A percentile compares a stretch with the other conserved stretches of the same genome.
Evolutionary conservation across 257 asterid genomes (phyloP).

Genomic region (Scutellaria minor): DNA sequence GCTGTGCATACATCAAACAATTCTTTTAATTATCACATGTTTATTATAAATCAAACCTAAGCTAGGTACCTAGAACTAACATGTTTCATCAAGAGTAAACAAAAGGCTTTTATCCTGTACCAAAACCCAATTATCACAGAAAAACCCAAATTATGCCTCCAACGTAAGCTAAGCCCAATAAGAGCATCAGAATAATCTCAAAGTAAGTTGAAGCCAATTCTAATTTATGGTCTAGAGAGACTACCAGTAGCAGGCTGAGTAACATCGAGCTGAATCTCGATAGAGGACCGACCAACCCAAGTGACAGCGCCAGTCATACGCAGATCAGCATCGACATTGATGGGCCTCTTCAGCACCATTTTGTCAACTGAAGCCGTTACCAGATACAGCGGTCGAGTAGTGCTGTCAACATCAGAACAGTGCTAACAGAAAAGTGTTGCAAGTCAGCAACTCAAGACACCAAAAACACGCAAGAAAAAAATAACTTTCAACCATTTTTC

Average conservation of each 20-base stretch:
- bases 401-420: constrained; percentile 85
- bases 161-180: neutral
- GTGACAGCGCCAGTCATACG: constrained; percentile 86
- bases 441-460: constrained; percentile 18
- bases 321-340: constrained; percentile 76
- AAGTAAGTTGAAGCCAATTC: constrained; percentile 11
- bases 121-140: neutral
- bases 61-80: neutral
- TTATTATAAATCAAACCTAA: constrained; percentile 12
- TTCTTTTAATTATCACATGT: neutral
- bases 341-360: constrained; percentile 92
- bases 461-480: neutral
- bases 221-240: constrained; percentile 26
- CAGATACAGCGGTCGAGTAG: constrained; percentile 76
- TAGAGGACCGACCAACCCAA: constrained; percentile 95
- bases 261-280: constrained; percentile 92
- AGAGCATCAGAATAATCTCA: neutral
- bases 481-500: neutral
- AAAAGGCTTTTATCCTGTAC: too few relatives aligned
- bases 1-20: constrained; percentile 40
- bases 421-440: constrained; percentile 56
- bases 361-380: constrained; percentile 96
- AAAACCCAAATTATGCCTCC: neutral
- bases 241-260: constrained; percentile 76
- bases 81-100: neutral